Evolutionary conservation across 2,329 filamentous ascomycete genomes (phyloP).

Genomic region (Nothophoma quercina): DNA sequence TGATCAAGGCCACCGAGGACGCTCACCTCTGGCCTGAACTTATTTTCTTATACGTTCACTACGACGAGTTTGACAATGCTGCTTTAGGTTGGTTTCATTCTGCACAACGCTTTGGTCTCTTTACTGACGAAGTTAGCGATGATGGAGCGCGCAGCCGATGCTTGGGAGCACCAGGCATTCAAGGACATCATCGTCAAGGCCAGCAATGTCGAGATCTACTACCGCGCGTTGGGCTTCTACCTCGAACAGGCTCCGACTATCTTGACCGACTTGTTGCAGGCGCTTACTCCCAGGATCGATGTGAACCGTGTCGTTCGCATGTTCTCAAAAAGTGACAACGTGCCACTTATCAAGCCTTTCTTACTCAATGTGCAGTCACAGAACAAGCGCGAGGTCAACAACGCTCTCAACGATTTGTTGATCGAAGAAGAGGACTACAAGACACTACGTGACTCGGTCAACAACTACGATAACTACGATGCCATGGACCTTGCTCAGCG

Average conservation of each 20-base stretch:
- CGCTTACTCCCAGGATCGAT: conserved; percentile 89
- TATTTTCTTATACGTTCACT: conserved; percentile 97
- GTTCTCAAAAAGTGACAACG: conserved; percentile 98
- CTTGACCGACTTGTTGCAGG: conserved; percentile 93
- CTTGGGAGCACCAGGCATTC: conserved; percentile 99
- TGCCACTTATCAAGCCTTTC: conserved; percentile 98
- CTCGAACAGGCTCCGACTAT: conserved; percentile 95
- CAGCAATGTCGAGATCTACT: conserved; percentile 98
- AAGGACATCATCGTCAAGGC: conserved; percentile 99
- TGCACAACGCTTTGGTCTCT: too few species aligned
- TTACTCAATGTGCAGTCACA: conserved; percentile 93
- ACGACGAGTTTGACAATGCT: conserved; percentile 98
- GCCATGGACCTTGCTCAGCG: conserved; percentile 89
- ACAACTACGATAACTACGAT: conserved; percentile 99
- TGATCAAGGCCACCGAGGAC: conserved; percentile 91
- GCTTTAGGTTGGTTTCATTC: too few species aligned
- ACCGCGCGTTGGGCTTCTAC: conserved; percentile 95
- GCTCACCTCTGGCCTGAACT: conserved; percentile 97
- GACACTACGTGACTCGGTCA: conserved; percentile 94
- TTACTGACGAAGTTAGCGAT: too few species aligned
- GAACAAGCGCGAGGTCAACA: conserved; percentile 98
- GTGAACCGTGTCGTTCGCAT: conserved; percentile 99
- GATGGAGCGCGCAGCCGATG: conserved; percentile 96
- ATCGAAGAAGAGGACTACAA: conserved; percentile 99
- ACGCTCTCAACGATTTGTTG: conserved; percentile 94